phyloP scores from a whole-genome alignment of 192 early-diverging fungal genomes.

The Coemansia sp. region DNA sequence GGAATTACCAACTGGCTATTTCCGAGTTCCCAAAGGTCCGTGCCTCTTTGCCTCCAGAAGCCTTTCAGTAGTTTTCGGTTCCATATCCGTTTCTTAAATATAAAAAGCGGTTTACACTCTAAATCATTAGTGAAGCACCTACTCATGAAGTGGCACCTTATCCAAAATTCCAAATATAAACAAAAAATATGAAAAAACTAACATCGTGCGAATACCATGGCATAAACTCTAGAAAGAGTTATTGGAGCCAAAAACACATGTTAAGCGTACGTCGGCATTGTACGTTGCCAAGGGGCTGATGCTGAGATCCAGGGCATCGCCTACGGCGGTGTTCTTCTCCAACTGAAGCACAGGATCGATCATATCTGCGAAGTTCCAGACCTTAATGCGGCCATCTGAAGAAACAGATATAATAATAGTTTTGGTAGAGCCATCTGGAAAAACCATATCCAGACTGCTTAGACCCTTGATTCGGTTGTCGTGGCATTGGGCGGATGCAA shows the following conservation, averaged over 20 bases:
- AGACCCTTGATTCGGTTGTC: constrained; percentile 48
- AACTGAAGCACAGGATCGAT: constrained; percentile 23
- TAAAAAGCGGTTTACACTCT: neutral
- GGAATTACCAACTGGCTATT: constrained; percentile 49
- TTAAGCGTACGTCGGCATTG: constrained; percentile 63
- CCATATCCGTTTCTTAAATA: neutral
- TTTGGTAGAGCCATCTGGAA: constrained; percentile 32
- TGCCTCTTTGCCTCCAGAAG: constrained; percentile 35
- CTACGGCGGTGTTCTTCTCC: neutral
- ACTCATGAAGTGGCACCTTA: too few species aligned
- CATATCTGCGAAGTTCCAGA: constrained; percentile 65
- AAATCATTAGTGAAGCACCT: too few species aligned
- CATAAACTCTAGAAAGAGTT: constrained; percentile 16
- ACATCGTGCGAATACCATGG: neutral
- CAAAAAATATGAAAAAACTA: neutral
- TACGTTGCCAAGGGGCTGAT: constrained; percentile 55
- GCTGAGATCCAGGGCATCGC: constrained; percentile 10
- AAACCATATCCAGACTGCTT: constrained; percentile 29
- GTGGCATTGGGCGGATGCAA: constrained; percentile 37
- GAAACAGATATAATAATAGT: constrained; percentile 62
- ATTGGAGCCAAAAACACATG: constrained; percentile 49
- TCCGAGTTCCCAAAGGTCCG: constrained; percentile 45
- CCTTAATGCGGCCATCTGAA: constrained; percentile 71
- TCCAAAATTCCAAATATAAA: neutral
- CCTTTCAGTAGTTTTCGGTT: constrained; percentile 29